Evolutionary conservation across 2,329 filamentous ascomycete genomes (phyloP), one percentile per base, ranked within the genome.

Genomic region (Neofusicoccum laricinum): DNA sequence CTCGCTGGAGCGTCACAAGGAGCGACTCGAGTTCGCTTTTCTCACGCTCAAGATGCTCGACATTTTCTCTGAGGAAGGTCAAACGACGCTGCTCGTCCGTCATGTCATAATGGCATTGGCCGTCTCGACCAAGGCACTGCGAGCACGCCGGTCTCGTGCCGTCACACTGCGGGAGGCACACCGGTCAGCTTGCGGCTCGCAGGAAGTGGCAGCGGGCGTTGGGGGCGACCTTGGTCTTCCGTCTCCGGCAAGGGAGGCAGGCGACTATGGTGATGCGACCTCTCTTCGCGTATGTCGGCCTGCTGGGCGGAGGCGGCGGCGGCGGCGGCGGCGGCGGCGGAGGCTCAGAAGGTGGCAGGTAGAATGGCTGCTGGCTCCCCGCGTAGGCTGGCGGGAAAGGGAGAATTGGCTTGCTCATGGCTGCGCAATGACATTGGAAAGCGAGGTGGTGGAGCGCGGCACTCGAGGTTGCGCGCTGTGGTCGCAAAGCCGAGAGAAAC

Each of bases 391-490:
- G 49, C 14, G 65, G 65, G 11, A 66, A 55, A 7, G 65, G 65
- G 25, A 66, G 63, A 32, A 66, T 64, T 34, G 65, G 65, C 25
- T 55, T 61, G 59, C 63, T 66, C 62, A 65, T 66, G 38, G 50
- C 51, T 50, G 48, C 88, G 84, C 76, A 92, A 49, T 30, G 57
- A 61, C 53, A 58, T 58, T 58, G 55, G 46, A 46, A 38, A n/a
- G 41, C 41, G 55, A 25, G n/a, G 55, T 21, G n/a, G 55, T 34
- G 14, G 30, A 46, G 55, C n/a, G 55, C 55, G 11, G 41, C 55
- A 32, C 43, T 34, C 25, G 14, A 12, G 30, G 25, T 46, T 36
- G 55, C 40, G 43, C 41, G 55, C 55, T 36, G 41, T 46, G 55
- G 55, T 46, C 40, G 55, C 55, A 45, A 17, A 46, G 41, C 41